Conservation (phyloP, 1,284 basidiomycete genomes). For the Sanghuangporus weigelae region DNA sequence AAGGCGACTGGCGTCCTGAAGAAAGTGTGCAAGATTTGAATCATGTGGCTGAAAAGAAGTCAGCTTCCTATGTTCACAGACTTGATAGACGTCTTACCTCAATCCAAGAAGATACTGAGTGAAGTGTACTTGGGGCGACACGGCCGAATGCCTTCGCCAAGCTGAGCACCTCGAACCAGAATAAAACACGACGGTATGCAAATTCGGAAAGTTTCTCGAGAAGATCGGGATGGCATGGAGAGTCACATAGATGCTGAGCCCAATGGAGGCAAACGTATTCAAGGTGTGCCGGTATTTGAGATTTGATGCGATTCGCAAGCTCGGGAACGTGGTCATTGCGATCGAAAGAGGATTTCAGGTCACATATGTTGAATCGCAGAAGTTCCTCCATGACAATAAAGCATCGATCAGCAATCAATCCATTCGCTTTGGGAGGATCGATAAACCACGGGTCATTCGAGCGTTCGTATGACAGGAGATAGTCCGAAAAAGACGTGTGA, state of each 20-base stretch:
- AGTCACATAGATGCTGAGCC: slow-evolving; percentile 1
- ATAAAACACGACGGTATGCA: slow-evolving; percentile 18
- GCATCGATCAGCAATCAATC: not conserved
- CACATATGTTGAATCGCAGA: slow-evolving; percentile 9
- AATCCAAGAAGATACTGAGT: not conserved
- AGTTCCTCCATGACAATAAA: not conserved
- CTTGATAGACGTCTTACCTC: not conserved
- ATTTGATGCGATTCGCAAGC: not conserved
- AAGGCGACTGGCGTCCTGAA: slow-evolving; percentile 9
- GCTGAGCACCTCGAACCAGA: slow-evolving; percentile 20
- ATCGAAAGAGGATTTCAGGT: not conserved
- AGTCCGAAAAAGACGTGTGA: slow-evolving; percentile 9
- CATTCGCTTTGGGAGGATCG: not conserved
- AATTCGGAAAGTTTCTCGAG: slow-evolving; percentile 10
- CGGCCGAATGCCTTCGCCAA: slow-evolving; percentile 14
- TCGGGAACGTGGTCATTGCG: not conserved
- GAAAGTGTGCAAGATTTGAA: not conserved
- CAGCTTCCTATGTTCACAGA: not conserved
- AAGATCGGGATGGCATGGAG: not conserved
- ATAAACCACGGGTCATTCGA: not conserved
- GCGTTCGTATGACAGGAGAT: not conserved
- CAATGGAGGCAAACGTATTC: slow-evolving; percentile 5
- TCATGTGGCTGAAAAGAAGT: not conserved
- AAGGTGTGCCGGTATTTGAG: not conserved
- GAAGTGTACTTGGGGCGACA: not conserved